Base-by-base conservation (phyloP, 2,329 filamentous ascomycete species). In the Hymenoscyphus infarciens region DNA sequence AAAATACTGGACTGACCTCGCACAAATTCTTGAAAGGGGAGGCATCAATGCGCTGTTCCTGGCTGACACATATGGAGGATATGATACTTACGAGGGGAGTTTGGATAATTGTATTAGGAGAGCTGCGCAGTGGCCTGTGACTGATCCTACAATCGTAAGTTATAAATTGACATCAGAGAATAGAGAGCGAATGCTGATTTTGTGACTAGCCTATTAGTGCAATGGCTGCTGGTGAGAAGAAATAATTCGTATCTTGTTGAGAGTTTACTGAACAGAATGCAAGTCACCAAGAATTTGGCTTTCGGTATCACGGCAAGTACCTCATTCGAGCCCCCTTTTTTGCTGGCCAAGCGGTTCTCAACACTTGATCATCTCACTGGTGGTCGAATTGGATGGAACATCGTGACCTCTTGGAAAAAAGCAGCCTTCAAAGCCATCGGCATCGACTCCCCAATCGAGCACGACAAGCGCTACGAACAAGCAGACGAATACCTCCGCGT, bases 41-140 rank as follows among this genome's bases (percentile, higher is more conserved):
- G 82, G 82, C 6, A 85, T 89, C 74, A 88, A 87, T 63, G 84
- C 84, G 0, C 72, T 89, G 4, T 88, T 88, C 70, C 77, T 89
- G 3, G 87, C 87, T 0, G 87, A 89, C 68, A 71, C 67, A 1
- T 68, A 67, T 74, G 85, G 84, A 2, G 84, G 85, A 5, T 89
- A 90, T 71, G 87, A 90, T 75, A 86, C 89, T 1, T 90, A 88
- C 73, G 74, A 79, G 10, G 85, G 82, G 61, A 70, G 66, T 35
- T 77, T 89, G 4, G 80, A 82, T 5, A 82, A 87, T 0, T 84
- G 86, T 1, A 82, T 88, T 56, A 71, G 80, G 1, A 83, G 85
- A 0, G 87, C 86, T 1, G 86, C 87, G 0, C 87, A 90, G 73
- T 89, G 85, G 83, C 87, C 87, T 0, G 84, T 89, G 5, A 88